Evolutionary conservation across 164 flowering plant species (phyloP), one percentile per base, ranked within the genome.

Genomic region (Echeveria elegans): DNA sequence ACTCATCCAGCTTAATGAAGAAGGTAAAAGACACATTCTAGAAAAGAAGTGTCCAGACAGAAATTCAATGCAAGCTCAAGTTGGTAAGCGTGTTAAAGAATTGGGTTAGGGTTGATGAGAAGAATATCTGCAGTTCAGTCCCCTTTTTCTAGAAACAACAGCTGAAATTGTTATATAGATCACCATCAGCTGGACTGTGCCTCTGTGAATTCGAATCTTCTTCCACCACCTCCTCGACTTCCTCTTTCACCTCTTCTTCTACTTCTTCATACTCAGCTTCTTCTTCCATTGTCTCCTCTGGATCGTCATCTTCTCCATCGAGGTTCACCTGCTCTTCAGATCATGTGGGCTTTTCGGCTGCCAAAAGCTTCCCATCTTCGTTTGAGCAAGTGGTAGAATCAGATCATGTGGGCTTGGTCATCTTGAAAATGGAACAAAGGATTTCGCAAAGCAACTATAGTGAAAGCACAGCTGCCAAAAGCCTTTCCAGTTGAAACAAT

Each of bases 341-440:
- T 56, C 77, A 82, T 15, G 66, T 67, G n/a, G 78, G 73, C 63
- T 81, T 80, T 76, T 74, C 82, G 64, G 77, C 60, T 64, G 77
- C 84, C 58, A 52, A 52, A 29, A 71, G 72, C 81, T 73, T 80
- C 50, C n/a, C n/a, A n/a, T n/a, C n/a, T n/a, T n/a, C n/a, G n/a
- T n/a, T n/a, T n/a, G n/a, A n/a, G n/a, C n/a, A n/a, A n/a, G n/a
- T n/a, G n/a, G n/a, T n/a, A n/a, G n/a, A n/a, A n/a, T n/a, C n/a
- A n/a, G n/a, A n/a, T n/a, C n/a, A n/a, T n/a, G n/a, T n/a, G n/a
- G 75, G 75, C 76, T 84, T 81, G 63, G 89, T 90, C 96, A 92
- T 92, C 85, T 81, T 85, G 74, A 76, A 70, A 73, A 76, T 81
- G 81, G 78, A 77, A 24, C 45, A 73, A 60, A 77, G 53, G 78